phyloP scores from a whole-genome alignment of 495 filamentous ascomycete genomes.

The Tuber melanosporum region DNA sequence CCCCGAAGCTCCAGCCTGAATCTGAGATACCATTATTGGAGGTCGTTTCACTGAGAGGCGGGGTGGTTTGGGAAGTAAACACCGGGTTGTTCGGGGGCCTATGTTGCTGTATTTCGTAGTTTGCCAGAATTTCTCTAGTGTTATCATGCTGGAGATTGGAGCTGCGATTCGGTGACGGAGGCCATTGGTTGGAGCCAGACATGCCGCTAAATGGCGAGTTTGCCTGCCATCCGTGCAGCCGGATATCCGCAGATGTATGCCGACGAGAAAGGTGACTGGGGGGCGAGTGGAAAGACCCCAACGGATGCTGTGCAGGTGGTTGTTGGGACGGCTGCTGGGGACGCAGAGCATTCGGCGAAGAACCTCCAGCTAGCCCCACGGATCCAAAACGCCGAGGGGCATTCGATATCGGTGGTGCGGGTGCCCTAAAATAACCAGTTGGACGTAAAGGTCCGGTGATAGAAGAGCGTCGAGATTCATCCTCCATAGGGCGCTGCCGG shows the following conservation, averaged over 20 bases:
- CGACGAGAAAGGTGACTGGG: constrained; percentile 71
- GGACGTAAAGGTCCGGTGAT: constrained; percentile 40
- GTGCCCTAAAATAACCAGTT: constrained; percentile 54
- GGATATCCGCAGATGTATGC: constrained; percentile 94
- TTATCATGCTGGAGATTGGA: constrained; percentile 34
- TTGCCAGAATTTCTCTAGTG: constrained; percentile 42
- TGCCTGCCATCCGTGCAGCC: constrained; percentile 76
- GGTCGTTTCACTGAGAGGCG: constrained; percentile 35
- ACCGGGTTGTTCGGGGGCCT: constrained; percentile 23
- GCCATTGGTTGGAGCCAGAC: constrained; percentile 74
- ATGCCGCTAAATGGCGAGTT: constrained; percentile 66
- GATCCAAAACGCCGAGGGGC: constrained; percentile 79
- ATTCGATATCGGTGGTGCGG: constrained; percentile 67
- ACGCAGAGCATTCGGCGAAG: constrained; percentile 66
- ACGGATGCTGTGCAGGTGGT: constrained; percentile 63
- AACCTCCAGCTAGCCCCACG: constrained; percentile 63
- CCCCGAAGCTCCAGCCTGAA: constrained; percentile 52
- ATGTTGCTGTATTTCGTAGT: constrained; percentile 45
- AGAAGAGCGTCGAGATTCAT: constrained; percentile 69
- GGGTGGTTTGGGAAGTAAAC: constrained; percentile 36
- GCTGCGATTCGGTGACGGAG: constrained; percentile 61
- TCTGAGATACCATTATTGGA: constrained; percentile 45
- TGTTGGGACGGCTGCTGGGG: constrained; percentile 62
- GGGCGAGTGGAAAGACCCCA: constrained; percentile 67
- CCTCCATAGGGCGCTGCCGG: constrained; percentile 79